Conservation (phyloP, 31 red algal genomes). For the Endocladia muricata region DNA sequence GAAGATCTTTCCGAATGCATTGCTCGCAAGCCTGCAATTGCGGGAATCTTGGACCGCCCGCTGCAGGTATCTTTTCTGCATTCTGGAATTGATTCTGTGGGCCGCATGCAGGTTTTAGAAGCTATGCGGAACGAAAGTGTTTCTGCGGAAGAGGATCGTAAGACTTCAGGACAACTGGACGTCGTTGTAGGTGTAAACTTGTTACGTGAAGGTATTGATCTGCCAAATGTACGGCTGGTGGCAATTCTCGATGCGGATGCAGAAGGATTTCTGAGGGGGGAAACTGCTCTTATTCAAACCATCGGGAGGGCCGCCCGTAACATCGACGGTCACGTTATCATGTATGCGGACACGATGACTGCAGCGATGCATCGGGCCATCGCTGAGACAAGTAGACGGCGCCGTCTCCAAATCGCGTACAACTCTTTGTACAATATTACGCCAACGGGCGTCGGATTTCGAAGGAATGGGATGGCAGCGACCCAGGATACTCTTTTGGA, state of each 20-base stretch:
- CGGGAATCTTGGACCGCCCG: conserved; percentile 19
- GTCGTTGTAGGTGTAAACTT: conserved; percentile 90
- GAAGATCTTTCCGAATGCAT: conserved; percentile 82
- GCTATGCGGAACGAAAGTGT: conserved; percentile 15
- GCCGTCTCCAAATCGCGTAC: conserved; percentile 71
- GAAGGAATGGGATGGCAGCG: background rate
- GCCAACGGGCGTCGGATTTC: conserved; percentile 11
- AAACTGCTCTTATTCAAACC: conserved; percentile 86
- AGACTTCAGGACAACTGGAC: conserved; percentile 23
- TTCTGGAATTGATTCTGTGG: conserved; percentile 78
- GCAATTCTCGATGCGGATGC: conserved; percentile 91
- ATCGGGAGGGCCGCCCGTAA: conserved; percentile 93
- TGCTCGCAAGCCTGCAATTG: conserved; percentile 11
- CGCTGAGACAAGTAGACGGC: conserved; percentile 67
- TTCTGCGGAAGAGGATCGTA: background rate
- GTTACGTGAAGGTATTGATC: conserved; percentile 86
- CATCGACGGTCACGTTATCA: conserved; percentile 65
- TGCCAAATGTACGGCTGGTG: conserved; percentile 76
- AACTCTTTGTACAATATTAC: conserved; percentile 55
- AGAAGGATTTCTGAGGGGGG: conserved; percentile 85
- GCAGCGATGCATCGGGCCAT: conserved; percentile 70
- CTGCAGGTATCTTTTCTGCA: conserved; percentile 72
- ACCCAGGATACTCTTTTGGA: conserved; percentile 22
- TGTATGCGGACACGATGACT: conserved; percentile 85
- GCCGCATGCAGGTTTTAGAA: conserved; percentile 68